Base-by-base conservation (phyloP, 768 basidiomycete species). In the Solioccasus polychromus region DNA sequence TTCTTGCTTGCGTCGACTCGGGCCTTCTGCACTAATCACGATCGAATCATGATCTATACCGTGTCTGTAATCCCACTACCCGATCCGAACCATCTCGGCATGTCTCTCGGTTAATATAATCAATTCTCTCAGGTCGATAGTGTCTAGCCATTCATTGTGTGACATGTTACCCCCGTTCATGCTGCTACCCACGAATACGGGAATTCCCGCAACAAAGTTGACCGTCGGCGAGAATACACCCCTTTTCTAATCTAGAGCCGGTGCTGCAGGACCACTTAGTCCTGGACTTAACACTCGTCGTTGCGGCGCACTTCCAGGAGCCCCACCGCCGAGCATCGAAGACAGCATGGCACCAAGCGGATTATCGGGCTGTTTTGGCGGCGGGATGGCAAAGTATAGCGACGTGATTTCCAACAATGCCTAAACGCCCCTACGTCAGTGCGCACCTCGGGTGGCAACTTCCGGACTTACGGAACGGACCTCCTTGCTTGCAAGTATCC, bases 291-390 rank as follows among this genome's bases (percentile, higher is more conserved):
- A 39, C 15, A 66, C 46, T 17, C 64, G 55, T 26, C 64, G 59
- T 36, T 55, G 55, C n/a, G 66, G 53, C 1, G 24, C 50, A 17
- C 62, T 41, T 7, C 61, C 61, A 25, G 72, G 63, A 9, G 72
- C 55, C 2, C 77, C 77, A 7, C 90, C 90, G 22, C 93, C 93
- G 47, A 98, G 86, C 62, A 97, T 70, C 5, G 85, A 83, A 5
- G 92, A 89, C 67, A 98, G 69, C 76, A 97, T 87, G 23, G 93
- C 91, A 23, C 85, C 88, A 39, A 97, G 66, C 5, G 94, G 86
- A 61, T 95, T 95, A 7, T 73, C 80, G 10, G 80, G 76, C 61
- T 83, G 78, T 44, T 84, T 74, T 40, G 91, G 88, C 28, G 82
- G 85, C 7, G 90, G 86, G 39, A 98, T 85, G 8, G 84, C 85